Evolutionary conservation across 2,329 filamentous ascomycete genomes (phyloP).

Genomic region (Xylaria sp.): DNA sequence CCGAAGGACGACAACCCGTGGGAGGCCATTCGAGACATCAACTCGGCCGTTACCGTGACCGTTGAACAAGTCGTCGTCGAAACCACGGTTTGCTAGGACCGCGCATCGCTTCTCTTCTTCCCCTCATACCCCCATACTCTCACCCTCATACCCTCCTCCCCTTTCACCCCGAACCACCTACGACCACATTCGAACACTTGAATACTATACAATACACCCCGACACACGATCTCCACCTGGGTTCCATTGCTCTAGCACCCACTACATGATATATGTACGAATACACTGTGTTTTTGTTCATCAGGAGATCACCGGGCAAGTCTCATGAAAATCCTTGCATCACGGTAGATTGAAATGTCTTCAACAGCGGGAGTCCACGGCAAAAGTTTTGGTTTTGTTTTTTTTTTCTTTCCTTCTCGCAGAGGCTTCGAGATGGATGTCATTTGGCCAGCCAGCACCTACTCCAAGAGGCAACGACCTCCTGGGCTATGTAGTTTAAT

Average conservation of each 20-base stretch:
- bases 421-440: background rate
- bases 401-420: background rate
- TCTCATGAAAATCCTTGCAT: background rate
- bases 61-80: slow-evolving; percentile 16
- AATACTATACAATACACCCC: background rate
- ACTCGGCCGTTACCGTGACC: slow-evolving; percentile 21
- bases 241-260: background rate
- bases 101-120: background rate
- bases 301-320: background rate
- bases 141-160: background rate
- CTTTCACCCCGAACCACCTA: background rate
- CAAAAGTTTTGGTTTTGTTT: background rate
- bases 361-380: background rate
- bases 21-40: slow-evolving; percentile 28
- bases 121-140: too few species aligned
- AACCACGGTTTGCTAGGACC: background rate
- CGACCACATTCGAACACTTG: background rate
- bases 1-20: slow-evolving; percentile 25
- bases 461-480: background rate
- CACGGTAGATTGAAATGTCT: background rate
- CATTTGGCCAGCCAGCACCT: background rate
- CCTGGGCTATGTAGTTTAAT: background rate
- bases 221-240: background rate
- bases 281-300: background rate
- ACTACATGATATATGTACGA: background rate